Evolutionary conservation across 805 yeast species (phyloP).

Genomic region (Ogataea paradorogensis): DNA sequence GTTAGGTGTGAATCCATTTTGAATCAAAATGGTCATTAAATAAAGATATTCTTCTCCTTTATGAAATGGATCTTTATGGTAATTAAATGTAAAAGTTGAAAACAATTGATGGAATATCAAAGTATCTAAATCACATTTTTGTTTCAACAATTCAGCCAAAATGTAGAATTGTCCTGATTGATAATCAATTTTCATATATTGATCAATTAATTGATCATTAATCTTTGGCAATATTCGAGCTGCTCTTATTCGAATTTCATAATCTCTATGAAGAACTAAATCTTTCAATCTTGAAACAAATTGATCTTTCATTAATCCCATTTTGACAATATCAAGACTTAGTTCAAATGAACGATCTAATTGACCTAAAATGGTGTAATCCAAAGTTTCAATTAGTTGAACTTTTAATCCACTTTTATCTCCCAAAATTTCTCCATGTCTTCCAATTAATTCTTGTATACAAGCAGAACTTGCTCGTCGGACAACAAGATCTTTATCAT

Average conservation of each 20-base stretch:
- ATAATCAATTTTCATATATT: not conserved
- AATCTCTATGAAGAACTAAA: slow-evolving; percentile 38
- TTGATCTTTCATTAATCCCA: slow-evolving; percentile 17
- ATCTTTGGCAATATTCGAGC: slow-evolving; percentile 35
- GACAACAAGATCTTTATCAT: slow-evolving; percentile 71
- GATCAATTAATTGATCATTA: not conserved
- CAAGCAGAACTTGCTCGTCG: slow-evolving; percentile 86
- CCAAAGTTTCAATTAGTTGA: slow-evolving; percentile 56
- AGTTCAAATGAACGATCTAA: slow-evolving; percentile 37
- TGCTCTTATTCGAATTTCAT: slow-evolving; percentile 41
- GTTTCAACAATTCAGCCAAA: slow-evolving; percentile 23
- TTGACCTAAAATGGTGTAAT: slow-evolving; percentile 46
- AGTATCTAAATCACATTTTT: not conserved
- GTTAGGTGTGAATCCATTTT: slow-evolving; percentile 10
- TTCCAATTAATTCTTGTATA: slow-evolving; percentile 78
- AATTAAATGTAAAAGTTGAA: slow-evolving; percentile 27
- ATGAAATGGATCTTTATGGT: slow-evolving; percentile 32
- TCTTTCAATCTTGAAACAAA: slow-evolving; percentile 35
- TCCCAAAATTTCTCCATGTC: slow-evolving; percentile 49
- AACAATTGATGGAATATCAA: slow-evolving; percentile 11
- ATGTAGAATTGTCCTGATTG: slow-evolving; percentile 14
- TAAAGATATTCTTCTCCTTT: slow-evolving; percentile 39
- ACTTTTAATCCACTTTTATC: slow-evolving; percentile 40
- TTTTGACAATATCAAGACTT: slow-evolving; percentile 14
- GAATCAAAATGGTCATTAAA: slow-evolving; percentile 17